Conservation (phyloP, 805 yeast genomes). For the Cyberlindnera galapagoensis region DNA sequence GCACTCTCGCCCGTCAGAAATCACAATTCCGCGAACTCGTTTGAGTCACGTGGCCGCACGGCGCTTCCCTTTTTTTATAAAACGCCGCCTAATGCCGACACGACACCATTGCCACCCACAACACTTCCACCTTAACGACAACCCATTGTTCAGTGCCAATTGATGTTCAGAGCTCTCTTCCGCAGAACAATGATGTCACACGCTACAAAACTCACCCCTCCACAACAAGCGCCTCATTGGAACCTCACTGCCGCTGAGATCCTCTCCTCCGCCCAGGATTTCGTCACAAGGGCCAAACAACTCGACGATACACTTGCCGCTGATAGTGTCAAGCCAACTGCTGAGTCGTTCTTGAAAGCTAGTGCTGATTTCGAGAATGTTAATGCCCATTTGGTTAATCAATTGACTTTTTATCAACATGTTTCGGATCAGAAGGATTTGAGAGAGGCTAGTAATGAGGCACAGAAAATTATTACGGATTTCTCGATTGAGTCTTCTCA, state of each 20-base stretch:
- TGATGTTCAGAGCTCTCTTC: too few relatives aligned
- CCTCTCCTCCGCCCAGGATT: constrained; percentile 32
- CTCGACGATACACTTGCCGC: constrained; percentile 51
- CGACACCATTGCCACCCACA: too few relatives aligned
- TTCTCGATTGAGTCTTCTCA: constrained; percentile 56
- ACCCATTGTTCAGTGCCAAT: too few relatives aligned
- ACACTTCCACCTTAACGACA: too few relatives aligned
- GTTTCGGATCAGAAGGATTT: constrained; percentile 60
- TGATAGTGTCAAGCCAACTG: constrained; percentile 36
- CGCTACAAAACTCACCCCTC: too few relatives aligned
- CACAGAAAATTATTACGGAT: constrained; percentile 51
- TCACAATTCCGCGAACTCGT: too few relatives aligned
- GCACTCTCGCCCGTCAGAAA: too few relatives aligned
- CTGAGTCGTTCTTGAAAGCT: constrained; percentile 51
- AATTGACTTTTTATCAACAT: constrained; percentile 62
- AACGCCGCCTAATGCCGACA: too few relatives aligned
- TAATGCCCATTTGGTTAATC: constrained; percentile 38
- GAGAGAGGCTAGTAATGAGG: constrained; percentile 64
- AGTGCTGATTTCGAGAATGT: constrained; percentile 46
- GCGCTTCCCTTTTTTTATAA: too few relatives aligned
- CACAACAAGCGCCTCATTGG: constrained; percentile 45
- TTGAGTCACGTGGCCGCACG: too few relatives aligned
- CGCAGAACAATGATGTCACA: too few relatives aligned
- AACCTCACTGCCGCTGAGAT: constrained; percentile 47
- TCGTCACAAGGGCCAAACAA: constrained; percentile 36